phyloP scores from a whole-genome alignment of 352 stramenopile species.

The Pythium insidiosum region DNA sequence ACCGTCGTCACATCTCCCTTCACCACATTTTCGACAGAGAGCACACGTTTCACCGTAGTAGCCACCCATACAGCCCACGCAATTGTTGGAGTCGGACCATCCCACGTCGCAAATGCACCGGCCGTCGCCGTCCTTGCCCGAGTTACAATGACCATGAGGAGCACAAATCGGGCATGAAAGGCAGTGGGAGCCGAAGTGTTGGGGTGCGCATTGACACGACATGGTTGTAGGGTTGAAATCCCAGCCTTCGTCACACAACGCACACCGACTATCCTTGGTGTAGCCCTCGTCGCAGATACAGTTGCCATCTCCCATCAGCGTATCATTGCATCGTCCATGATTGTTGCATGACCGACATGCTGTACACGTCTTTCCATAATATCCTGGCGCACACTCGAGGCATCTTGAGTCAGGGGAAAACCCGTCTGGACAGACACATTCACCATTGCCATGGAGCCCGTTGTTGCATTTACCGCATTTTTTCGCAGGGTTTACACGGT shows the following conservation, averaged over 20 bases:
- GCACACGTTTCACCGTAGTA: slow-evolving; percentile 74
- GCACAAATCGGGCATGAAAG: slow-evolving; percentile 80
- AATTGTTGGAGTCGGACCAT: slow-evolving; percentile 86
- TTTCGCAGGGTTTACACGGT: slow-evolving; percentile 76
- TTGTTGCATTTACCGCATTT: slow-evolving; percentile 76
- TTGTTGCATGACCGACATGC: slow-evolving; percentile 78
- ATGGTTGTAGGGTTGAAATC: slow-evolving; percentile 86
- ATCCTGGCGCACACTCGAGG: slow-evolving; percentile 58
- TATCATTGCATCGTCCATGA: slow-evolving; percentile 76
- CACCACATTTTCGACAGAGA: slow-evolving; percentile 65
- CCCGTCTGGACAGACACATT: slow-evolving; percentile 74
- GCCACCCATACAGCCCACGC: slow-evolving; percentile 77
- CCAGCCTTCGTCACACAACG: slow-evolving; percentile 77
- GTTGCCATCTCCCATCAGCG: slow-evolving; percentile 42
- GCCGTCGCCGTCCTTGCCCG: slow-evolving; percentile 69
- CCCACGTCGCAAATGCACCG: slow-evolving; percentile 79
- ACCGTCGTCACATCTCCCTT: slow-evolving; percentile 76
- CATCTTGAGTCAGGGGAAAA: slow-evolving; percentile 69
- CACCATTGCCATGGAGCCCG: slow-evolving; percentile 59
- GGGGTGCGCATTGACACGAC: slow-evolving; percentile 75
- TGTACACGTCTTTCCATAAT: slow-evolving; percentile 72
- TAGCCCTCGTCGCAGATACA: slow-evolving; percentile 86
- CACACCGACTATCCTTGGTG: slow-evolving; percentile 59
- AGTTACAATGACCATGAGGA: slow-evolving; percentile 78
- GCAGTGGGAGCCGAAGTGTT: slow-evolving; percentile 75